phyloP scores from a whole-genome alignment of 2,329 filamentous ascomycete genomes.

The Fusarium sublunatum region DNA sequence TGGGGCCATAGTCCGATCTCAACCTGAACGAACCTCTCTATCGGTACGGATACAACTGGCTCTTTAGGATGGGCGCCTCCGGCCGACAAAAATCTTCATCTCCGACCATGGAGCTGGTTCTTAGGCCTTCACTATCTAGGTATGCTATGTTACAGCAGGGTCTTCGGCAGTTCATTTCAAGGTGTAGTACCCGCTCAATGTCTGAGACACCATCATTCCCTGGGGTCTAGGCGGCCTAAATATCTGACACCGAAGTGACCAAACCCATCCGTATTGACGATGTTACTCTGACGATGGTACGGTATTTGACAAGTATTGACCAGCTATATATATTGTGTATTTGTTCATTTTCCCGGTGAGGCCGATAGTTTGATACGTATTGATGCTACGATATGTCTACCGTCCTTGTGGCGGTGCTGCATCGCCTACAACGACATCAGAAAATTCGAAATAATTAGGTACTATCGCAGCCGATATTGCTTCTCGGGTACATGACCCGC shows the following conservation, averaged over 20 bases:
- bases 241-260: constrained; percentile 19
- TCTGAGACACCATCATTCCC: constrained; percentile 25
- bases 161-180: constrained; percentile 27
- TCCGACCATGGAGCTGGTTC: constrained; percentile 13
- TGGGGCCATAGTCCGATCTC: constrained; percentile 24
- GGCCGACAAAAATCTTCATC: constrained; percentile 24
- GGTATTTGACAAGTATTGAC: constrained; percentile 22
- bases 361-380: constrained; percentile 6
- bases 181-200: constrained; percentile 17
- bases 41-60: constrained; percentile 13
- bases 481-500: constrained; percentile 16
- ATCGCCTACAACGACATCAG: too few species aligned
- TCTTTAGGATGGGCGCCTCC: constrained; percentile 18
- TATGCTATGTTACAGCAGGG: not conserved
- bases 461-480: constrained; percentile 6
- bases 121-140: constrained; percentile 10
- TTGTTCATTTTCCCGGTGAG: constrained; percentile 14
- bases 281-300: constrained; percentile 30
- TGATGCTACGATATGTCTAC: too few species aligned
- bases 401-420: too few species aligned
- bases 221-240: not conserved
- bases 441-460: too few species aligned
- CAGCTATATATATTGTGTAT: constrained; percentile 19
- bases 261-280: constrained; percentile 20
- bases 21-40: not conserved